Percentiles rank a stretch among this genome's conserved stretches.
Conservation (phyloP, 345 rosid species). For the Cardiospermum halicacabum region DNA sequence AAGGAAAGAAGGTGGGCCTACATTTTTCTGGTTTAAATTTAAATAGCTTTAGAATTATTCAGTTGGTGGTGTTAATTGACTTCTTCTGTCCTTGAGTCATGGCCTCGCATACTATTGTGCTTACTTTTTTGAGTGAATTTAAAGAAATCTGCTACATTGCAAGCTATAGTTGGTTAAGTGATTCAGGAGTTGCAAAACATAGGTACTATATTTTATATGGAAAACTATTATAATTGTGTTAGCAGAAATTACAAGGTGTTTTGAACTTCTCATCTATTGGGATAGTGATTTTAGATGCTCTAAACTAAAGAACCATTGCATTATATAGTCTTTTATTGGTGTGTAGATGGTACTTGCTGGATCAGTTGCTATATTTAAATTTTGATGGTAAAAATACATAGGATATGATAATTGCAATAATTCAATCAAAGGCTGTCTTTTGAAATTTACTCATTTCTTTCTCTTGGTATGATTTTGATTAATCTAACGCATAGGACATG, state of each 20-base stretch:
- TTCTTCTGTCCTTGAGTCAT: no score
- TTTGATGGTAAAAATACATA: no score
- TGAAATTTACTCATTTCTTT: no score
- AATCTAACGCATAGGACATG: no score
- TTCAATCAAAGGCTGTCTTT: no score
- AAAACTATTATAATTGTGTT: no score
- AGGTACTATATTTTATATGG: neutral
- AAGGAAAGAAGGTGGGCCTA: slow-evolving; percentile 75
- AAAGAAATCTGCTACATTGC: neutral
- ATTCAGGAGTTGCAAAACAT: neutral
- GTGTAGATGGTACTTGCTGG: neutral
- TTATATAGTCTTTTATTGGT: neutral
- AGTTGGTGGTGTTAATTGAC: neutral
- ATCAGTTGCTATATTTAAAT: no score
- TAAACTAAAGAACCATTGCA: neutral
- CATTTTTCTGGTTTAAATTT: neutral
- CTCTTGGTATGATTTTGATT: no score
- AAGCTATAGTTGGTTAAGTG: neutral
- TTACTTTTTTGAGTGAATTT: neutral
- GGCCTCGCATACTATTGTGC: no score
- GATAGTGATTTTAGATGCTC: neutral
- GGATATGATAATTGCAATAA: no score
- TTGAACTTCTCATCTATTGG: no score
- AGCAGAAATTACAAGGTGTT: no score
- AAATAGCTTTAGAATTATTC: neutral